phyloP scores from a whole-genome alignment of 352 stramenopile species.

The Pythium pyrilobum region DNA sequence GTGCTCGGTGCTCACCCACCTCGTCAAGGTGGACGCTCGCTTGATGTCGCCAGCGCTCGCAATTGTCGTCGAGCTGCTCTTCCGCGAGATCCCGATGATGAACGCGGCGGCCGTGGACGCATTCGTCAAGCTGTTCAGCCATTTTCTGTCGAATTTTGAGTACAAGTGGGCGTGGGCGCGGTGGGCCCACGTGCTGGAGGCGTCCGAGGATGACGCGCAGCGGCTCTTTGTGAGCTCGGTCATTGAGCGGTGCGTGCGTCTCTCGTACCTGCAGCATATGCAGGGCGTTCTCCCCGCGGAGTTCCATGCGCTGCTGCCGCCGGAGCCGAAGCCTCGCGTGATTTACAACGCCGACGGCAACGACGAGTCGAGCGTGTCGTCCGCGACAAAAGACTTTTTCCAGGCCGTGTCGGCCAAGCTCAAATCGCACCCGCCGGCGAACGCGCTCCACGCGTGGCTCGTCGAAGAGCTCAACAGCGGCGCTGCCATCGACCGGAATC shows the following conservation, averaged over 20 bases:
- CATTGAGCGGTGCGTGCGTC: slow-evolving; percentile 76
- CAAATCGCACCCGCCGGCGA: slow-evolving; percentile 53
- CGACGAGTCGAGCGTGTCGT: slow-evolving; percentile 19
- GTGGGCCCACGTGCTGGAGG: slow-evolving; percentile 76
- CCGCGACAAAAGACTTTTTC: slow-evolving; percentile 43
- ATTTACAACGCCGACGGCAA: slow-evolving; percentile 39
- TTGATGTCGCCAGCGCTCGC: slow-evolving; percentile 65
- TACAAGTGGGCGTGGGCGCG: slow-evolving; percentile 83
- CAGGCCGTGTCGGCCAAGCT: slow-evolving; percentile 56
- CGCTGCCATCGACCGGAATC: slow-evolving; percentile 33
- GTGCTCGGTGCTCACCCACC: slow-evolving; percentile 65
- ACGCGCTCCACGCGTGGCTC: slow-evolving; percentile 51
- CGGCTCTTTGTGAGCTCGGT: slow-evolving; percentile 81
- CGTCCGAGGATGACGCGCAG: slow-evolving; percentile 72
- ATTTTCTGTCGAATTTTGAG: slow-evolving; percentile 87
- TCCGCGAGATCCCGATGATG: slow-evolving; percentile 77
- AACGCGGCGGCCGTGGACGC: slow-evolving; percentile 42
- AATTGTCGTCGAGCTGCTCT: slow-evolving; percentile 82
- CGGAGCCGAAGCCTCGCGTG: slow-evolving; percentile 61
- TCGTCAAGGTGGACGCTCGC: slow-evolving; percentile 70
- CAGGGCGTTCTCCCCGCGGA: slow-evolving; percentile 60
- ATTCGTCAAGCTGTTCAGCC: slow-evolving; percentile 79
- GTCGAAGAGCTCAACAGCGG: slow-evolving; percentile 39
- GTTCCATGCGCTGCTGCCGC: slow-evolving; percentile 75
- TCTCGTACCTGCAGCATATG: slow-evolving; percentile 86